Conservation (phyloP, 768 basidiomycete species). For the Russula vinacea region DNA sequence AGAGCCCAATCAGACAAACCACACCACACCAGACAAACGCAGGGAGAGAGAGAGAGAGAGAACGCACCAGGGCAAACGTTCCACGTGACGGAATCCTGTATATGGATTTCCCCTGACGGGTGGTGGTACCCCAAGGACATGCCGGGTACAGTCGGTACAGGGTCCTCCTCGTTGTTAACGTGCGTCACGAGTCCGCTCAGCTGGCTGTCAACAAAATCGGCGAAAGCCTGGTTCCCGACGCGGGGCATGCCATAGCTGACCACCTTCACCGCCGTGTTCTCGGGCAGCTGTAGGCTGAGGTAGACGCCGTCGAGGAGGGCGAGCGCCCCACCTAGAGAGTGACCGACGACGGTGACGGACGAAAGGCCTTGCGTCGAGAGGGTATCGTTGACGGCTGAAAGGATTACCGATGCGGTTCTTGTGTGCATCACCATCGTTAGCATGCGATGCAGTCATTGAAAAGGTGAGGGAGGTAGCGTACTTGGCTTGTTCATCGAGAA, state of each 20-base stretch:
- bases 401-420: conserved; percentile 12
- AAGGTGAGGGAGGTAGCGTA: conserved; percentile 31
- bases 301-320: conserved; percentile 34
- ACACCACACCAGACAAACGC: no score
- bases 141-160: conserved; percentile 40
- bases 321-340: conserved; percentile 32
- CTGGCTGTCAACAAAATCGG: conserved; percentile 14
- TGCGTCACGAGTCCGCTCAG: conserved; percentile 12
- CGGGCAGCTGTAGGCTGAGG: conserved; percentile 30
- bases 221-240: conserved; percentile 28
- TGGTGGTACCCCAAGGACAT: conserved; percentile 47
- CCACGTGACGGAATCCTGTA: conserved; percentile 49
- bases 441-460: not conserved
- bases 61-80: conserved; percentile 48
- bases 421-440: not conserved
- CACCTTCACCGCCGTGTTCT: conserved; percentile 20
- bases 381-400: conserved; percentile 3
- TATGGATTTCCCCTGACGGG: conserved; percentile 41
- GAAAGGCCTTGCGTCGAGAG: not conserved
- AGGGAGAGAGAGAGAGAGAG: not conserved
- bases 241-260: conserved; percentile 33
- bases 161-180: conserved; percentile 33
- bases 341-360: conserved; percentile 20
- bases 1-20: no score
- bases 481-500: conserved; percentile 45